These are phyloP conservation scores for Thelonectria discophora DNA, from an alignment of 2,329 filamentous ascomycete genomes.

Conservation along the genomic window DNA sequence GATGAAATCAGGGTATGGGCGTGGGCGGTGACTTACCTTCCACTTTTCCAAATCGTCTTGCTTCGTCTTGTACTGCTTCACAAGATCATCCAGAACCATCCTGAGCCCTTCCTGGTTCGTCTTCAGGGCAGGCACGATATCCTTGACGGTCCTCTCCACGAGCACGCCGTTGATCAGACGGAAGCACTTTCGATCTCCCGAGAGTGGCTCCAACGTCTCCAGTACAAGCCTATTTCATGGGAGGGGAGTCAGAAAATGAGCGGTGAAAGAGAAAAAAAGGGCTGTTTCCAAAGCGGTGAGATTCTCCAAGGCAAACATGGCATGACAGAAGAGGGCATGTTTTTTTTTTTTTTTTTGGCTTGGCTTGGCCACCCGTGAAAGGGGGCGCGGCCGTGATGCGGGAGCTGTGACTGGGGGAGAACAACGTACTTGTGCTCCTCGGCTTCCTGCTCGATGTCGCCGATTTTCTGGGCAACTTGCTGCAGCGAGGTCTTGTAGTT, in stretches of 20 bases:
- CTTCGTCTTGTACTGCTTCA: constrained; percentile 96
- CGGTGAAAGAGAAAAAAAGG: constrained; percentile 26
- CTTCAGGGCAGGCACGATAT: constrained; percentile 88
- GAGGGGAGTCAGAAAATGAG: constrained; percentile 30
- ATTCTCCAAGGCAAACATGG: constrained; percentile 22
- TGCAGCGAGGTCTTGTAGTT: constrained; percentile 84
- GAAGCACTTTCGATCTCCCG: constrained; percentile 92
- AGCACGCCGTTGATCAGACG: constrained; percentile 98
- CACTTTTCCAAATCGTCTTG: constrained; percentile 96
- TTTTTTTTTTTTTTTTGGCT: too few relatives aligned
- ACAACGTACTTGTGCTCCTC: constrained; percentile 93
- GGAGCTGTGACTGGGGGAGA: constrained; percentile 22
- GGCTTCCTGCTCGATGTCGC: constrained; percentile 95
- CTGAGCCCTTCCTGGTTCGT: constrained; percentile 94
- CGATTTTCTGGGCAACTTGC: constrained; percentile 94
- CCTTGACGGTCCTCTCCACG: constrained; percentile 91
- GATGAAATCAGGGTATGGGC: not conserved
- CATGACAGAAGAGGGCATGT: constrained; percentile 15
- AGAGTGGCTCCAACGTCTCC: constrained; percentile 85
- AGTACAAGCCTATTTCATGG: constrained; percentile 78
- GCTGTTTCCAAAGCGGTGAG: constrained; percentile 49
- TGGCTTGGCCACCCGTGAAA: constrained; percentile 20
- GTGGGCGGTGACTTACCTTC: constrained; percentile 73
- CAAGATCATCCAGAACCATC: constrained; percentile 91
- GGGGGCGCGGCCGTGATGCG: constrained; percentile 7